Conservation (phyloP, 2,329 filamentous ascomycete genomes). For the Cordyceps militaris region DNA sequence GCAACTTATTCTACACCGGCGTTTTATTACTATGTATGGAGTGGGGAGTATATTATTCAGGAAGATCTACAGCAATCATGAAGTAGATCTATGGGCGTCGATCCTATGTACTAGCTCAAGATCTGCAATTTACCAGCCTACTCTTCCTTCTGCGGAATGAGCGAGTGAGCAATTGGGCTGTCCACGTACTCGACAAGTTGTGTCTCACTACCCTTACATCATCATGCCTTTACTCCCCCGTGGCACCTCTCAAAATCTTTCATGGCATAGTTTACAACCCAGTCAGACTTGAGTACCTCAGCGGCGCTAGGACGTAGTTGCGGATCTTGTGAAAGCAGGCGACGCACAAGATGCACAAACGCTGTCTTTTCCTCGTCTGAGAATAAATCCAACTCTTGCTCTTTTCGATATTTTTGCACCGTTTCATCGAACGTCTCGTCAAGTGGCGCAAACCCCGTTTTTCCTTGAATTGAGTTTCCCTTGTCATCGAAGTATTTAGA, state of each 20-base stretch:
- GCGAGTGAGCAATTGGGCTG: too few relatives aligned
- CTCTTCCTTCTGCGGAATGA: too few relatives aligned
- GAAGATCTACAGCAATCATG: too few relatives aligned
- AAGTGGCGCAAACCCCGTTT: slow-evolving; percentile 17
- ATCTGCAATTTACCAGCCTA: too few relatives aligned
- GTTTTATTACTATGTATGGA: too few relatives aligned
- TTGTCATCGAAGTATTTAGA: background rate
- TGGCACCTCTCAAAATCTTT: background rate
- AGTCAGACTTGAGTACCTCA: slow-evolving; percentile 25
- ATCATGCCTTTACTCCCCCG: too few relatives aligned
- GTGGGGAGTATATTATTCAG: too few relatives aligned
- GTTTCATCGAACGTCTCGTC: slow-evolving; percentile 15
- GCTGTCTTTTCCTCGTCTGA: slow-evolving; percentile 16
- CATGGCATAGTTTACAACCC: slow-evolving; percentile 27
- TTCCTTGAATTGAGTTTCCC: background rate
- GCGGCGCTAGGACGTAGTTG: slow-evolving; percentile 23
- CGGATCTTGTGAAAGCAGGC: slow-evolving; percentile 24
- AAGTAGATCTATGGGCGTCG: too few relatives aligned
- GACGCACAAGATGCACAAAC: slow-evolving; percentile 24
- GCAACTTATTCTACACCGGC: too few relatives aligned
- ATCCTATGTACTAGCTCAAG: too few relatives aligned
- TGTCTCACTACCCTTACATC: too few relatives aligned
- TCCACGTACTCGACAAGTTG: too few relatives aligned
- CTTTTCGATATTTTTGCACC: background rate
- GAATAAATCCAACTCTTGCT: slow-evolving; percentile 15